These are phyloP conservation scores for Penicillium sp. DNA, from an alignment of 2,329 filamentous ascomycete genomes.

Conservation along the genomic window DNA sequence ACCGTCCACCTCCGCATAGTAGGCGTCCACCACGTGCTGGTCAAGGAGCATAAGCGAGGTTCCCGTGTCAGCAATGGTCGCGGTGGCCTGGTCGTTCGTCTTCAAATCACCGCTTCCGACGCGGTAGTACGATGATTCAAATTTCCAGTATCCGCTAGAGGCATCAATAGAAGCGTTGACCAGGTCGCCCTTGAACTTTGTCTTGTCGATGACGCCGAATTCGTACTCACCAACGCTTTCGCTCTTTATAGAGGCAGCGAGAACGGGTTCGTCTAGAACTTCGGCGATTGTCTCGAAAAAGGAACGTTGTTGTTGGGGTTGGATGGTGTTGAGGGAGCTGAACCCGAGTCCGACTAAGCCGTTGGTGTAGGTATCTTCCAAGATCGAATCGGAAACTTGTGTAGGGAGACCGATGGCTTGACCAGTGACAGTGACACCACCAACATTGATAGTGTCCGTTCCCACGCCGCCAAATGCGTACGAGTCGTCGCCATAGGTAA, in stretches of 20 bases:
- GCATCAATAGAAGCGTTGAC: conserved; percentile 66
- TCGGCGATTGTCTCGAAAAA: conserved; percentile 73
- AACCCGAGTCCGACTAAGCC: conserved; percentile 74
- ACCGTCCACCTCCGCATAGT: conserved; percentile 62
- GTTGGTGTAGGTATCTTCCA: conserved; percentile 64
- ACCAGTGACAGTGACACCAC: conserved; percentile 63
- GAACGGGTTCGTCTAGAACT: conserved; percentile 67
- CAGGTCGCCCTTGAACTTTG: conserved; percentile 67
- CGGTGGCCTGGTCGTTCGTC: conserved; percentile 34
- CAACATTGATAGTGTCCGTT: conserved; percentile 70
- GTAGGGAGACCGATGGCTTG: conserved; percentile 73
- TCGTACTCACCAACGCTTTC: conserved; percentile 69
- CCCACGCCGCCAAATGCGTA: conserved; percentile 67
- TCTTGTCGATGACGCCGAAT: conserved; percentile 71
- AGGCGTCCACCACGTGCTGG: conserved; percentile 60
- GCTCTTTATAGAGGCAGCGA: conserved; percentile 71
- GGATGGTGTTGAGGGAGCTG: conserved; percentile 67
- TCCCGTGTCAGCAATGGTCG: conserved; percentile 70
- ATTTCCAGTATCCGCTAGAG: conserved; percentile 71
- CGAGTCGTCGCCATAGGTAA: conserved; percentile 72
- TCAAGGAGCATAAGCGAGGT: conserved; percentile 69
- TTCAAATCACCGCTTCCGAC: conserved; percentile 54
- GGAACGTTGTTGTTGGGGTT: conserved; percentile 68
- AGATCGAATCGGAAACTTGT: conserved; percentile 62
- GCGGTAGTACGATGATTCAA: conserved; percentile 61